A percentile compares a stretch with the other conserved stretches of the same genome.
Evolutionary conservation across 352 stramenopile species (phyloP).

Genomic region (Globisporangium orthogonon): DNA sequence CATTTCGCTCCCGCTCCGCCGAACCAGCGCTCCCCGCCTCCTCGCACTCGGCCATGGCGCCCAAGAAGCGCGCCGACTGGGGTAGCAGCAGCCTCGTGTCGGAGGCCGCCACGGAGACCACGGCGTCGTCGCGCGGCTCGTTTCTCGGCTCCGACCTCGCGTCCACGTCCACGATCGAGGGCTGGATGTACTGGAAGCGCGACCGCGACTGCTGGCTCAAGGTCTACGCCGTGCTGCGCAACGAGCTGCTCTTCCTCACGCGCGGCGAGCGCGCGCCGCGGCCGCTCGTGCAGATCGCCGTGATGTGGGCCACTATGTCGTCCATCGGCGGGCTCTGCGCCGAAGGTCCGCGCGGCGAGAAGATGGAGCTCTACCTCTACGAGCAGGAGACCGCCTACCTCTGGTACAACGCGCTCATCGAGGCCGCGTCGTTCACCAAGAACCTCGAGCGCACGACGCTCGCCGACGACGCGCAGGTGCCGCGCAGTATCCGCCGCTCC

Average conservation of each 20-base stretch:
- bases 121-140: constrained; percentile 18
- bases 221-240: constrained; percentile 60
- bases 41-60: constrained; percentile 9
- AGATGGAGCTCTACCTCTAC: constrained; percentile 75
- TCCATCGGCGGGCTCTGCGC: constrained; percentile 42
- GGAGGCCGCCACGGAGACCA: constrained; percentile 34
- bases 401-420: constrained; percentile 63
- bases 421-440: constrained; percentile 48
- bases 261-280: constrained; percentile 25
- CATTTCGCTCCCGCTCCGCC: neutral
- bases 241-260: constrained; percentile 66
- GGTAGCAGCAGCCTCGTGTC: constrained; percentile 33
- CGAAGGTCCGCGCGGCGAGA: constrained; percentile 45
- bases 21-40: neutral
- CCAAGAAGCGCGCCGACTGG: constrained; percentile 18
- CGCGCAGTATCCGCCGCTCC: constrained; percentile 12
- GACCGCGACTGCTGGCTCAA: constrained; percentile 65
- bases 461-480: constrained; percentile 10
- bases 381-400: constrained; percentile 37
- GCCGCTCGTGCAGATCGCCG: constrained; percentile 65
- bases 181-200: constrained; percentile 78
- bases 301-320: constrained; percentile 40
- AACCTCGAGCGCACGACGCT: constrained; percentile 33
- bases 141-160: constrained; percentile 24
- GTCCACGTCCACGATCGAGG: constrained; percentile 23